Conservation (phyloP, 2,329 filamentous ascomycete genomes). For the Aspergillus caelatus region DNA sequence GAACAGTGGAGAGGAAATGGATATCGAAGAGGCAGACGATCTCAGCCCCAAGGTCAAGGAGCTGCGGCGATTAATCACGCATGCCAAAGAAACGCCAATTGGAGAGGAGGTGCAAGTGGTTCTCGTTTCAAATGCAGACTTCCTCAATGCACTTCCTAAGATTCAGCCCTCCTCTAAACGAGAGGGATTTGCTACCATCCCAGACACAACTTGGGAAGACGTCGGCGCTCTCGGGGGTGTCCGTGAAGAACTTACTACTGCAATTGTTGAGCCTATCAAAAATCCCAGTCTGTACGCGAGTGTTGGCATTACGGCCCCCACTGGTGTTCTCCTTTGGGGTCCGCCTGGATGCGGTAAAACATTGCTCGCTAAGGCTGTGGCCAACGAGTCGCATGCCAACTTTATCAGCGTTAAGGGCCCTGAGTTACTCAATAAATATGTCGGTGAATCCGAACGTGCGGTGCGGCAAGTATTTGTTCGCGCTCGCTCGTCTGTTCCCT, state of each 20-base stretch:
- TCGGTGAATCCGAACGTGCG: constrained; percentile 92
- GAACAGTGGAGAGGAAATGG: constrained; percentile 53
- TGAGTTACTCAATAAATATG: constrained; percentile 95
- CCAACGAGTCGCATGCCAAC: constrained; percentile 92
- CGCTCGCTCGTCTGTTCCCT: constrained; percentile 82
- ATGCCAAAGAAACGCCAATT: constrained; percentile 54
- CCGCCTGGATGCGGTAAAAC: constrained; percentile 97
- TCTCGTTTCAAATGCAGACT: constrained; percentile 67
- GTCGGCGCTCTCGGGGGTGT: constrained; percentile 83
- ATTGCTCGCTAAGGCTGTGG: constrained; percentile 91
- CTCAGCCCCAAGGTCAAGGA: constrained; percentile 47
- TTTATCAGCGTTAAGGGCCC: constrained; percentile 98
- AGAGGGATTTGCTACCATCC: constrained; percentile 93
- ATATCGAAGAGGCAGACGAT: constrained; percentile 50
- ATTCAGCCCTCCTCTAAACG: constrained; percentile 82
- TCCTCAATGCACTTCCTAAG: constrained; percentile 72
- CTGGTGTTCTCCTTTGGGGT: constrained; percentile 92
- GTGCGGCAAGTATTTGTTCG: constrained; percentile 90
- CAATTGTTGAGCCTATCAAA: constrained; percentile 88
- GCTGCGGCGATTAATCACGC: constrained; percentile 56
- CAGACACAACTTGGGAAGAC: constrained; percentile 88
- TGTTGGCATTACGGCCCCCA: constrained; percentile 78
- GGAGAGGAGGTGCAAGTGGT: constrained; percentile 59
- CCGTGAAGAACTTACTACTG: constrained; percentile 77
- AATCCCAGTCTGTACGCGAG: constrained; percentile 74